Conservation (phyloP, 1,139 yeast genomes). For the Dujonia santamariae region DNA sequence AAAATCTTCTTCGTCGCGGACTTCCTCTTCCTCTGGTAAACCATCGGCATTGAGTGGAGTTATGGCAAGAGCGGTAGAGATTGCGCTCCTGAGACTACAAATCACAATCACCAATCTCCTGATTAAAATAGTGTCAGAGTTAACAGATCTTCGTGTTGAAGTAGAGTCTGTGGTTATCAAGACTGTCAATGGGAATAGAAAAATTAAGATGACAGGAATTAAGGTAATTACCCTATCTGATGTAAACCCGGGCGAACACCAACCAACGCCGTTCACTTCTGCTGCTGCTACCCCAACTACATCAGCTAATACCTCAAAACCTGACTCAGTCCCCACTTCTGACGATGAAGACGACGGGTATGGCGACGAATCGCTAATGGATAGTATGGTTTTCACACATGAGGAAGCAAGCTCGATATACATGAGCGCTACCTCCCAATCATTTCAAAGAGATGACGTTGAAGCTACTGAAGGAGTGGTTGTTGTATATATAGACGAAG, state of each 20-base stretch:
- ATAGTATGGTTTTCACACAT: slow-evolving; percentile 65
- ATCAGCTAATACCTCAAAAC: slow-evolving; percentile 13
- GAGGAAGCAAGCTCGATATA: slow-evolving; percentile 72
- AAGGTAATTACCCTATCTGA: slow-evolving; percentile 35
- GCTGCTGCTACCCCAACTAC: slow-evolving; percentile 6
- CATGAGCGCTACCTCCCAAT: slow-evolving; percentile 72
- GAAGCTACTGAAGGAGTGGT: slow-evolving; percentile 16
- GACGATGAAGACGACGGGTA: slow-evolving; percentile 26
- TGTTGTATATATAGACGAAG: slow-evolving; percentile 31
- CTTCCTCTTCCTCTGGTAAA: slow-evolving; percentile 9
- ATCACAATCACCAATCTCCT: slow-evolving; percentile 43
- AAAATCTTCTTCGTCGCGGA: slow-evolving; percentile 4
- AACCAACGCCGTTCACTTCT: background rate
- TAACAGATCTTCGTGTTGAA: slow-evolving; percentile 41
- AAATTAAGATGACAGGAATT: slow-evolving; percentile 37
- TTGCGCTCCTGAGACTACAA: slow-evolving; percentile 62
- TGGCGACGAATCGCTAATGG: slow-evolving; percentile 45
- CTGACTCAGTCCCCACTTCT: slow-evolving; percentile 10
- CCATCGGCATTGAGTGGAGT: slow-evolving; percentile 50
- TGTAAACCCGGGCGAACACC: slow-evolving; percentile 31
- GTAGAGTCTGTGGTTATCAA: slow-evolving; percentile 38
- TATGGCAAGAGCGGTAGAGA: slow-evolving; percentile 62
- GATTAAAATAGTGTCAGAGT: slow-evolving; percentile 50
- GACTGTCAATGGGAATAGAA: slow-evolving; percentile 48
- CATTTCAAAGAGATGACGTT: slow-evolving; percentile 22